Evolutionary conservation across 768 basidiomycete genomes (phyloP).

Genomic region (Mycena rebaudengoi): DNA sequence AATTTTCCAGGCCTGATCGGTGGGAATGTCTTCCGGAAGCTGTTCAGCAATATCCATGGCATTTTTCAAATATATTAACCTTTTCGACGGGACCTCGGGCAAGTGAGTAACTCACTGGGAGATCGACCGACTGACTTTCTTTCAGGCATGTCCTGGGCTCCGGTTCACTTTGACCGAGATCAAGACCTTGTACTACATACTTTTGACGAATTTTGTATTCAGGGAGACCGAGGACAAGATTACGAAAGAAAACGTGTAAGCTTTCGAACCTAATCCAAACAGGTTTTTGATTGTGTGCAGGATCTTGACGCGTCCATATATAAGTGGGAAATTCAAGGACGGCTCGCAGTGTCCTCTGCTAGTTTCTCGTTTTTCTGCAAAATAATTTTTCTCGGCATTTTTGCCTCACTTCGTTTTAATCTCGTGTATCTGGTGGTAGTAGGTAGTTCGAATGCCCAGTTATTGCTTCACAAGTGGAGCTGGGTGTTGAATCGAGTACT

Average conservation of each 20-base stretch:
- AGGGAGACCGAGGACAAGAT: slow-evolving; percentile 61
- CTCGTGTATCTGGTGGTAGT: too few relatives aligned
- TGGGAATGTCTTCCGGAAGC: slow-evolving; percentile 81
- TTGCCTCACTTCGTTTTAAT: too few relatives aligned
- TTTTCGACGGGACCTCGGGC: slow-evolving; percentile 88
- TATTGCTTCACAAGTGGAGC: too few relatives aligned
- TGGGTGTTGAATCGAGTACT: too few relatives aligned
- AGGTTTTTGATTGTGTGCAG: slow-evolving; percentile 39
- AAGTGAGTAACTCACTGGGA: slow-evolving; percentile 39
- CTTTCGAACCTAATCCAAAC: slow-evolving; percentile 1
- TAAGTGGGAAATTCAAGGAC: slow-evolving; percentile 58
- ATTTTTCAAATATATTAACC: slow-evolving; percentile 74
- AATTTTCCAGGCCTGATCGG: slow-evolving; percentile 69
- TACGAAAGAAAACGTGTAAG: slow-evolving; percentile 70
- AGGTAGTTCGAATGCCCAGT: too few relatives aligned
- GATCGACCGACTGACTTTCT: slow-evolving; percentile 3
- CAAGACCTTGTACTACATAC: slow-evolving; percentile 76
- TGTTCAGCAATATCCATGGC: slow-evolving; percentile 70
- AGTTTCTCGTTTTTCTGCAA: slow-evolving; percentile 44
- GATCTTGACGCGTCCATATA: slow-evolving; percentile 73
- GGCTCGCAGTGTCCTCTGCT: slow-evolving; percentile 72
- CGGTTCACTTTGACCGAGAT: slow-evolving; percentile 87
- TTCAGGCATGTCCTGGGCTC: slow-evolving; percentile 83
- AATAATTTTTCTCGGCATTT: too few relatives aligned
- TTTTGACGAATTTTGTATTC: slow-evolving; percentile 75